These are phyloP conservation scores for Hemileia vastatrix DNA, from an alignment of 1,284 basidiomycete species.

Conservation along the genomic window DNA sequence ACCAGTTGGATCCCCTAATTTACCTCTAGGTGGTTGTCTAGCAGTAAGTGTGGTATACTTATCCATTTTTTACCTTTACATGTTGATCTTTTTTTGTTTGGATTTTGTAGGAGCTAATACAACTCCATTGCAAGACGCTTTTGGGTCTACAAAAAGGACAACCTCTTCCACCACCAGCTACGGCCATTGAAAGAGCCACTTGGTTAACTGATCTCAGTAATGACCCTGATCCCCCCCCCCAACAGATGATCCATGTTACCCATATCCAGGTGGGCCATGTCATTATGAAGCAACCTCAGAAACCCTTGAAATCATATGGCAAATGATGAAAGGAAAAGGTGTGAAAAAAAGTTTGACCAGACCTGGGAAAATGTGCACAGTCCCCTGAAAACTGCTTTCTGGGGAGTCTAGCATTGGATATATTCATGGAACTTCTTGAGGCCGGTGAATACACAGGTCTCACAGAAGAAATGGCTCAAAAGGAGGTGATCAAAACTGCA, in stretches of 20 bases:
- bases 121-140: too few relatives aligned
- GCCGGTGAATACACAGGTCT: conserved; percentile 4
- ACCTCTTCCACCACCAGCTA: not conserved
- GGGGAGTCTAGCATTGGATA: conserved; percentile 8
- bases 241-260: not conserved
- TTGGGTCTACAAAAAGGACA: not conserved
- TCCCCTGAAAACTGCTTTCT: not conserved
- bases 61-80: too few relatives aligned
- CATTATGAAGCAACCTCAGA: not conserved
- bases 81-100: too few relatives aligned
- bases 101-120: too few relatives aligned
- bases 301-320: not conserved
- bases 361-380: not conserved
- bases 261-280: conserved; percentile 6
- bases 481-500: too few relatives aligned
- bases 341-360: not conserved
- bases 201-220: too few relatives aligned
- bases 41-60: too few relatives aligned
- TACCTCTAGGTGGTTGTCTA: too few relatives aligned
- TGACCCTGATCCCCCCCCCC: not conserved
- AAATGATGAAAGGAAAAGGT: not conserved
- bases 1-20: too few relatives aligned
- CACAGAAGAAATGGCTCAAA: not conserved
- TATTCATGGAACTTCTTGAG: conserved; percentile 1
- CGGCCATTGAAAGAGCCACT: not conserved